A percentile compares a stretch with the other conserved stretches of the same genome.
These are phyloP conservation scores for Camellia lanceoleosa DNA, from an alignment of 148 eudicot species.

Conservation along the genomic window DNA sequence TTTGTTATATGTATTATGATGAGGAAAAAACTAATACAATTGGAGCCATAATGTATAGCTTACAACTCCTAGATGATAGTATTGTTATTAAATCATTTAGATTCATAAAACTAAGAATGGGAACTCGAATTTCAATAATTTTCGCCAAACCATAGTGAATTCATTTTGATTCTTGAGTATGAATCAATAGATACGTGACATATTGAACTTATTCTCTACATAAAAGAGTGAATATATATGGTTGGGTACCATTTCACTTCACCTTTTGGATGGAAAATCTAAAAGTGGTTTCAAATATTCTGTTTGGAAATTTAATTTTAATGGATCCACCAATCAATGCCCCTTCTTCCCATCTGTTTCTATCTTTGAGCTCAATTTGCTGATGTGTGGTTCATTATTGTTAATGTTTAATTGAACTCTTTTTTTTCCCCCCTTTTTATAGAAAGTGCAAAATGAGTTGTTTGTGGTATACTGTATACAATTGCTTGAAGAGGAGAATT, in stretches of 20 bases:
- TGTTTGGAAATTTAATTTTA: background rate
- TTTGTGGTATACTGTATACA: slow-evolving; percentile 41
- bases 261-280: background rate
- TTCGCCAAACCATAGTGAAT: too few relatives aligned
- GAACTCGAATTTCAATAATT: too few relatives aligned
- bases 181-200: background rate
- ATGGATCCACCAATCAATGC: background rate
- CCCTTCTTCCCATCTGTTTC: background rate
- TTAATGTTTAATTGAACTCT: background rate
- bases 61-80: too few relatives aligned
- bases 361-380: background rate
- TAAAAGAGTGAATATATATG: background rate
- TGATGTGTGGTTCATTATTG: background rate
- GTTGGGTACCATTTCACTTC: background rate
- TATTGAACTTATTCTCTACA: too few relatives aligned
- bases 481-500: slow-evolving; percentile 14
- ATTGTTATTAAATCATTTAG: too few relatives aligned
- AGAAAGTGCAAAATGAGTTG: slow-evolving; percentile 63
- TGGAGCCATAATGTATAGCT: too few relatives aligned
- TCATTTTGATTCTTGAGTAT: background rate
- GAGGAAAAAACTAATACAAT: background rate
- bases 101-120: too few relatives aligned
- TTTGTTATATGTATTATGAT: background rate
- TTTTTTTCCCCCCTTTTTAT: background rate
- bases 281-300: background rate